Percentiles rank a stretch among this genome's conserved stretches.
phyloP scores from a whole-genome alignment of 306 rosid species.

The Gillenia trifoliata region DNA sequence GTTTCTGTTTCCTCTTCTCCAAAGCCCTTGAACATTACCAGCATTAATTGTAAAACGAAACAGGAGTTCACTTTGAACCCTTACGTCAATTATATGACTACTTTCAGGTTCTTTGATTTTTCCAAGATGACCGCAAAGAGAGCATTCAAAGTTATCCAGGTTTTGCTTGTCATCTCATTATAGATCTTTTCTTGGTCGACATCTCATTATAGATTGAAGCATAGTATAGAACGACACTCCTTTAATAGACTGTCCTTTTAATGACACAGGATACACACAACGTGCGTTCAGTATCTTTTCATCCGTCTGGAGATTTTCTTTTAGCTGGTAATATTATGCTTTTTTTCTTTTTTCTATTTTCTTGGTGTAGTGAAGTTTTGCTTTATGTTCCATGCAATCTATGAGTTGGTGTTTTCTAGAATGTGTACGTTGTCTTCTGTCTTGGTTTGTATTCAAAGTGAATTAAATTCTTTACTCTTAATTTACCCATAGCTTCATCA shows the following conservation, averaged over 20 bases:
- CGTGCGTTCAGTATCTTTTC: conserved; percentile 84
- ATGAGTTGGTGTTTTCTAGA: background rate
- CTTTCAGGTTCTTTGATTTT: conserved; percentile 79
- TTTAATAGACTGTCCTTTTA: background rate
- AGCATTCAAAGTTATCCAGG: conserved; percentile 92
- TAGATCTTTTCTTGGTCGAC: too few species aligned
- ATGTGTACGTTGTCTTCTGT: background rate
- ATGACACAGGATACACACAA: conserved; percentile 81
- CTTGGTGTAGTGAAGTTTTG: background rate
- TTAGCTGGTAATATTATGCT: conserved; percentile 57
- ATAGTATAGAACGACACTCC: conserved; percentile 1
- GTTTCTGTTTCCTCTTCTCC: background rate
- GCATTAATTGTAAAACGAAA: background rate
- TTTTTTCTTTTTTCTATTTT: background rate
- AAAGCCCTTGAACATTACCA: conserved; percentile 11
- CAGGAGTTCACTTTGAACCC: background rate
- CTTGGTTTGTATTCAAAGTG: background rate
- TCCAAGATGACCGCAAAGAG: conserved; percentile 83
- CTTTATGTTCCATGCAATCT: conserved; percentile 3
- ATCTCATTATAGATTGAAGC: conserved; percentile 19
- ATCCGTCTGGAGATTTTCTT: conserved; percentile 92
- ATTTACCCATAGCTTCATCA: background rate
- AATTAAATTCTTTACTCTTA: background rate
- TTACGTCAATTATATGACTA: background rate
- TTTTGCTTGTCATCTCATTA: conserved; percentile 25